A percentile compares a stretch with the other conserved stretches of the same genome.
Conservation (phyloP, 1,284 basidiomycete species). For the Trichosporon asahii region DNA sequence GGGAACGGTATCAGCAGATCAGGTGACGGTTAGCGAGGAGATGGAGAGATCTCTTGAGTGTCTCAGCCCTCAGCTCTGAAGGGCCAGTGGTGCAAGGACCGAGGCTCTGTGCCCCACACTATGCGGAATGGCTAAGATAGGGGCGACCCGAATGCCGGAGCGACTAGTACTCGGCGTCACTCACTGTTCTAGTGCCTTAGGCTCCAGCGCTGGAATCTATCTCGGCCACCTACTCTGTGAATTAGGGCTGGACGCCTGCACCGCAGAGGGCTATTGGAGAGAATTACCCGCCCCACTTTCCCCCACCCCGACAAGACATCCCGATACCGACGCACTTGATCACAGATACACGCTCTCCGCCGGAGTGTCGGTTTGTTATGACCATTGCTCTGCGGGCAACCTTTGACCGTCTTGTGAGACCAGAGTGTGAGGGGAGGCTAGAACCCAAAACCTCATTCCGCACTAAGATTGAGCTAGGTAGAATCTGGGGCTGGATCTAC, state of each 20-base stretch:
- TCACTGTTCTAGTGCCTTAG: not conserved
- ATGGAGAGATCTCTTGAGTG: not conserved
- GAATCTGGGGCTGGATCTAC: not conserved
- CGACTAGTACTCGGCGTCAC: not conserved
- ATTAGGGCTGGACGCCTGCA: not conserved
- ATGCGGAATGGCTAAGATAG: not conserved
- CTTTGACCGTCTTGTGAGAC: not conserved
- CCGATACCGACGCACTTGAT: not conserved
- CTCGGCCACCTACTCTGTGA: not conserved
- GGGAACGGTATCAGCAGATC: not conserved
- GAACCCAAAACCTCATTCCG: not conserved
- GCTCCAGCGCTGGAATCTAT: not conserved
- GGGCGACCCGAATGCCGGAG: not conserved
- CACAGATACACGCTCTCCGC: not conserved
- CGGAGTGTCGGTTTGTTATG: not conserved
- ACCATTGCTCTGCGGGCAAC: not conserved
- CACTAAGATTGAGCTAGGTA: not conserved
- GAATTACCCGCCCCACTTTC: not conserved
- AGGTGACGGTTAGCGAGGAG: not conserved
- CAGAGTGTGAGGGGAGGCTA: not conserved
- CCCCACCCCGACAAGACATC: not conserved
- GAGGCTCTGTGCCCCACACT: not conserved
- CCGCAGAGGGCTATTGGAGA: not conserved
- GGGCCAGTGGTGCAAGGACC: not conserved
- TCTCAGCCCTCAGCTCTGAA: not conserved